phyloP scores from a whole-genome alignment of 2,329 filamentous ascomycete species.

The Colletotrichum sidae region DNA sequence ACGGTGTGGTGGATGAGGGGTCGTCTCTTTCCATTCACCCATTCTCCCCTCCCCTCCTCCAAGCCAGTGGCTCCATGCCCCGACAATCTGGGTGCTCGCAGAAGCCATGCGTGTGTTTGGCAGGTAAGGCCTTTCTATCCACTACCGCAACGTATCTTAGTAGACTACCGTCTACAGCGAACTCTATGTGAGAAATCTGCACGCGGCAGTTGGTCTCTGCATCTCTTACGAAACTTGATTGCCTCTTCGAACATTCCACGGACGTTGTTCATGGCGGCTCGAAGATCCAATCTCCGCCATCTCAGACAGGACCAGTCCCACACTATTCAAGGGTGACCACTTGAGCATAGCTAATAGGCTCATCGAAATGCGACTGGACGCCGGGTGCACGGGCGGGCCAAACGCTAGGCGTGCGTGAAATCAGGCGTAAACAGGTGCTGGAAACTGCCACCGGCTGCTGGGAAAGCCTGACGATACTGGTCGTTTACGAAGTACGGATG shows the following conservation, averaged over 20 bases:
- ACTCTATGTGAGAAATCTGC: too few relatives aligned
- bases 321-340: conserved; percentile 30
- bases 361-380: conserved; percentile 14
- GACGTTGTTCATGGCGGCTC: conserved; percentile 1
- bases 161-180: too few relatives aligned
- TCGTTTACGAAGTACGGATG: neutral
- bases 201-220: neutral
- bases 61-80: conserved; percentile 29
- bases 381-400: conserved; percentile 6
- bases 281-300: conserved; percentile 27
- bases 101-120: conserved; percentile 22
- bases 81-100: conserved; percentile 32
- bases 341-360: conserved; percentile 24
- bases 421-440: conserved; percentile 10
- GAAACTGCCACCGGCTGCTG: conserved; percentile 14
- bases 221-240: neutral
- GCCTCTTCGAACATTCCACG: too few relatives aligned
- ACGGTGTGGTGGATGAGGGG: conserved; percentile 21
- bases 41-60: conserved; percentile 5
- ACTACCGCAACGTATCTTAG: neutral
- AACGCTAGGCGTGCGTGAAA: conserved; percentile 23
- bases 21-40: conserved; percentile 10
- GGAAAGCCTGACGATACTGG: neutral
- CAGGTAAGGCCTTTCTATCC: neutral
- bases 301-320: conserved; percentile 34